Evolutionary conservation across 345 rosid genomes (phyloP).

Genomic region (Euphorbia lathyris): DNA sequence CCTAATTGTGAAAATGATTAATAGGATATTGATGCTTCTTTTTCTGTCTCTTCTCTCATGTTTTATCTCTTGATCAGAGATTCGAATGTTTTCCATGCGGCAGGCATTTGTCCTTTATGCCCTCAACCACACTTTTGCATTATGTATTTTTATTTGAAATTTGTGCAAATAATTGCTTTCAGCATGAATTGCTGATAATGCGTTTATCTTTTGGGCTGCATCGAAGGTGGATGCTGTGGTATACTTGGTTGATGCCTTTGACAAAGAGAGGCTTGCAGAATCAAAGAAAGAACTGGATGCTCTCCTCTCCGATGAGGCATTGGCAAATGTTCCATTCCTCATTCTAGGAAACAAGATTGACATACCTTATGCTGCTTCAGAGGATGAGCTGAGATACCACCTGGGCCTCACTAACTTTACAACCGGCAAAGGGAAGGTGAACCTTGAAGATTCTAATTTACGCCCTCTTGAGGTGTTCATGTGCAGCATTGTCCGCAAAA

Average conservation of each 20-base stretch:
- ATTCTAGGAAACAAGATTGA: constrained; percentile 80
- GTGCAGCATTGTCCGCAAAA: constrained; percentile 84
- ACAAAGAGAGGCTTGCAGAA: constrained; percentile 68
- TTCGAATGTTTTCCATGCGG: not conserved
- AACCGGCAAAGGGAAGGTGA: constrained; percentile 64
- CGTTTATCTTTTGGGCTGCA: not conserved
- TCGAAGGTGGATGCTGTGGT: constrained; percentile 75
- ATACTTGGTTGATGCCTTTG: constrained; percentile 70
- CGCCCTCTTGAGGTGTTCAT: constrained; percentile 76
- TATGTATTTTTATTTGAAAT: not conserved
- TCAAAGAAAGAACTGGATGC: constrained; percentile 69
- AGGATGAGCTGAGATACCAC: constrained; percentile 59
- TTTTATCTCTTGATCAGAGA: not conserved
- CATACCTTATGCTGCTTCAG: constrained; percentile 72
- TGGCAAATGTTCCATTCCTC: constrained; percentile 59
- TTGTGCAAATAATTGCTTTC: not conserved
- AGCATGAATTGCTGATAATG: not conserved
- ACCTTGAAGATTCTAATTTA: constrained; percentile 39
- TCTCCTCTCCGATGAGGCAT: constrained; percentile 62
- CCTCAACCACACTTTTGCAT: not conserved
- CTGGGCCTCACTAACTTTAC: constrained; percentile 73
- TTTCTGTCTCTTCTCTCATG: not conserved
- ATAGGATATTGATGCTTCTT: not conserved
- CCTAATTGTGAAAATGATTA: not conserved
- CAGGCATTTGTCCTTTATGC: not conserved